Percentiles rank a stretch among this genome's conserved stretches.
These are phyloP conservation scores for Tuber brumale DNA, from an alignment of 495 filamentous ascomycete genomes.

Conservation along the genomic window DNA sequence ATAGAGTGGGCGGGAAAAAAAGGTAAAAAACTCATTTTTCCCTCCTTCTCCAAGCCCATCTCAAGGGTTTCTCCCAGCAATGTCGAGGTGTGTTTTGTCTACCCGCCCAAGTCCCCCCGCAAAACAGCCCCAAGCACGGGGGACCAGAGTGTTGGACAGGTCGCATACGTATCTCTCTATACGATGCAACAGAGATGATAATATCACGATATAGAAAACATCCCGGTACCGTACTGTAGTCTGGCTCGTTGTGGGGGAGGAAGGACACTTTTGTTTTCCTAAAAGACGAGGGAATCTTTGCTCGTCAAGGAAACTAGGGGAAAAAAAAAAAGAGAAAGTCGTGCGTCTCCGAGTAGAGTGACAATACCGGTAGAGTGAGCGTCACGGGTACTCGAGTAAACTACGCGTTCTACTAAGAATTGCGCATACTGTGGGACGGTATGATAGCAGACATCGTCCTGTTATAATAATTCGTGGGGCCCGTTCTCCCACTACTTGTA, in stretches of 20 bases:
- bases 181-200: neutral
- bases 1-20: neutral
- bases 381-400: slow-evolving; percentile 2
- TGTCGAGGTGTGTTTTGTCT: neutral
- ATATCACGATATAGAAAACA: neutral
- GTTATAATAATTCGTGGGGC: neutral
- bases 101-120: neutral
- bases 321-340: neutral
- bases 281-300: neutral
- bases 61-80: neutral
- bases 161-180: slow-evolving; percentile 16
- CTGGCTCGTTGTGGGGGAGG: neutral
- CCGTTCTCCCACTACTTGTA: neutral
- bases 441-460: neutral
- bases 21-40: neutral
- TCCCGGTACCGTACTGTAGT: neutral
- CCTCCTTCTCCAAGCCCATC: neutral
- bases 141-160: slow-evolving; percentile 25
- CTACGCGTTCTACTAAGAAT: neutral
- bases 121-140: slow-evolving; percentile 9
- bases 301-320: neutral
- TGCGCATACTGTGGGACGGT: neutral
- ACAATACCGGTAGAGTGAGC: no score
- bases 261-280: neutral
- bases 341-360: neutral